A percentile compares a stretch with the other conserved stretches of the same genome.
Evolutionary conservation across 148 eudicot species (phyloP).

Genomic region (Gaultheria prostrata): DNA sequence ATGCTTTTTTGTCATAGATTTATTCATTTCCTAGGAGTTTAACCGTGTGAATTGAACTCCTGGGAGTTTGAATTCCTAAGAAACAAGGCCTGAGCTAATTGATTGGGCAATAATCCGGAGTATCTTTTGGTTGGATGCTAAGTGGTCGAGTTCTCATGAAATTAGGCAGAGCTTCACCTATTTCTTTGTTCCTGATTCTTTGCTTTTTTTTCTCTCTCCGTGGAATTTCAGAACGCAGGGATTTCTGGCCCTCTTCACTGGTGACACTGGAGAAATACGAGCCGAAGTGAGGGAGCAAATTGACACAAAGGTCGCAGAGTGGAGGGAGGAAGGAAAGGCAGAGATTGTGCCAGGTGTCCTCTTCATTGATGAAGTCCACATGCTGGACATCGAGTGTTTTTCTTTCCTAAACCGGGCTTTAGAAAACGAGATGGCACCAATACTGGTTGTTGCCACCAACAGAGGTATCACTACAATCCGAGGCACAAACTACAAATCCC

Average conservation of each 20-base stretch:
- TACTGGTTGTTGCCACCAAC: slow-evolving; percentile 89
- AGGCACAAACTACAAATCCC: slow-evolving; percentile 89
- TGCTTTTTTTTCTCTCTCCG: not conserved
- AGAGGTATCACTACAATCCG: slow-evolving; percentile 84
- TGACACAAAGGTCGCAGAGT: slow-evolving; percentile 91
- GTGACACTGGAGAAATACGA: slow-evolving; percentile 91
- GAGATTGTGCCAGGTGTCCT: slow-evolving; percentile 94
- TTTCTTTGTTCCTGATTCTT: not conserved
- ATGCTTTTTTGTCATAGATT: not conserved
- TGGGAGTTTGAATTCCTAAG: not conserved
- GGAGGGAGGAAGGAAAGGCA: slow-evolving; percentile 98
- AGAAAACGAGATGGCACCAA: slow-evolving; percentile 97
- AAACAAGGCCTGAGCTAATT: not conserved
- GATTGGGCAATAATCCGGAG: not conserved
- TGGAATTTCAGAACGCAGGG: slow-evolving; percentile 74
- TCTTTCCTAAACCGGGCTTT: slow-evolving; percentile 92
- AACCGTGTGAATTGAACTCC: not conserved
- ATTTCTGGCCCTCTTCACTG: slow-evolving; percentile 89
- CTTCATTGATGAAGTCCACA: slow-evolving; percentile 97
- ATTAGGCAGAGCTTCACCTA: not conserved
- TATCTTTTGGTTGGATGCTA: not conserved
- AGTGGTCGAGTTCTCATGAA: not conserved
- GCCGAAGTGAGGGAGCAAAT: slow-evolving; percentile 96
- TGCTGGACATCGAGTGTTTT: slow-evolving; percentile 94
- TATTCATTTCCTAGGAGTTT: not conserved